phyloP scores from a whole-genome alignment of 2,329 filamentous ascomycete species.

The Orbilia quercus region DNA sequence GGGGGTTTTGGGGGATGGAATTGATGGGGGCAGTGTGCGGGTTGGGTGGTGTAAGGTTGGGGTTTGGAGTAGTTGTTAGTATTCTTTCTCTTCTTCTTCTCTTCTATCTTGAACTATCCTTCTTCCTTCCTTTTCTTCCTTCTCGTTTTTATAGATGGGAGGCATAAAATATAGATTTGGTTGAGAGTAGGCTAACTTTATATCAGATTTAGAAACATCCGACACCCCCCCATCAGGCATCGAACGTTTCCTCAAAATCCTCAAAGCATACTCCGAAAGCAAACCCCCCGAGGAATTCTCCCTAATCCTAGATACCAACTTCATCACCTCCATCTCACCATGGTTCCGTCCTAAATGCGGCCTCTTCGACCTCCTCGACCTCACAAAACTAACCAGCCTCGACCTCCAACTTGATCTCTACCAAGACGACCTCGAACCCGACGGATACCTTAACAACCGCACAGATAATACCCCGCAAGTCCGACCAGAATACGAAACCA shows the following conservation, averaged over 20 bases:
- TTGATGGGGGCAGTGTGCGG: slow-evolving; percentile 19
- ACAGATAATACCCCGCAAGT: too few species aligned
- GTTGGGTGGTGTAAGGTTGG: slow-evolving; percentile 46
- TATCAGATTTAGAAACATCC: slow-evolving; percentile 34
- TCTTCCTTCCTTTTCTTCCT: not conserved
- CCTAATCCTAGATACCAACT: slow-evolving; percentile 36
- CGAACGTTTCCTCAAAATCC: slow-evolving; percentile 26
- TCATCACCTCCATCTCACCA: slow-evolving; percentile 25
- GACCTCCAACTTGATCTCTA: slow-evolving; percentile 34
- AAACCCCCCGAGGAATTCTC: slow-evolving; percentile 33
- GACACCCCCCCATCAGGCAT: slow-evolving; percentile 28
- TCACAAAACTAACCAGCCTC: slow-evolving; percentile 33
- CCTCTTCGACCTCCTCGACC: slow-evolving; percentile 42
- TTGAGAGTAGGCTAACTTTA: too few species aligned
- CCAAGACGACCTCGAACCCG: too few species aligned
- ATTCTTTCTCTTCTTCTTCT: not conserved
- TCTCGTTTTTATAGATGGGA: slow-evolving; percentile 3
- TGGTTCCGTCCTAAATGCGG: slow-evolving; percentile 32
- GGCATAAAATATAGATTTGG: too few species aligned
- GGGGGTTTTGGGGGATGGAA: slow-evolving; percentile 33
- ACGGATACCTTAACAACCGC: too few species aligned
- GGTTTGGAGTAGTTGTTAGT: slow-evolving; percentile 52
- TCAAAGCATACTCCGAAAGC: slow-evolving; percentile 34
- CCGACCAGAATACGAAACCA: too few species aligned
- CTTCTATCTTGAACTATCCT: not conserved